Base-by-base conservation (phyloP, 805 yeast genomes). In the Grigorovia jiainica region DNA sequence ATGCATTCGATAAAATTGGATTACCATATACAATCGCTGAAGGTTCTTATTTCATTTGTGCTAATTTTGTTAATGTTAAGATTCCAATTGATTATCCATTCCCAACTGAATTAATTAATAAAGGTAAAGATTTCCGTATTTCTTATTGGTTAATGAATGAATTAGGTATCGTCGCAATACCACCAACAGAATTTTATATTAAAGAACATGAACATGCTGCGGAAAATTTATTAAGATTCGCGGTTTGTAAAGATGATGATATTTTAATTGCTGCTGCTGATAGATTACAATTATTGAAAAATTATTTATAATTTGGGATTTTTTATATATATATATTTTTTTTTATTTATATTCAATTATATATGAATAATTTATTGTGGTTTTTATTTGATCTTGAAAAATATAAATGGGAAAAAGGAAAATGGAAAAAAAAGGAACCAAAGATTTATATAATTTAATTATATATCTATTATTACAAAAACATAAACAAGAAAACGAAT, bases 61-160 rank as follows among this genome's bases (percentile, higher is more conserved):
- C 87, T 37, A 90, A 90, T 61, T 82, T 92, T 57, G 69, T 82
- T 50, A 85, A 82, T 55, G 79, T 92, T 42, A 73, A 82, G 53
- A 71, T 92, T 31, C 97, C 97, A 3, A 66, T 63, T 2, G 82
- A 76, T 52, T 85, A 80, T 53, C 70, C 59, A 35, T 82, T 72
- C 60, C 97, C 97, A 1, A 77, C 66, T 13, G 87, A 79, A 15
- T 72, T 92, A 46, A 57, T 66, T 40, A 62, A 61, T 29, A 76
- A 83, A 47, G 90, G 95, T 13, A 78, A 78, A 48, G 98, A 92
- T 66, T 92, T 87, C 71, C 78, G 77, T 58, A 71, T 81, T 48
- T 94, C 95, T 1, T 86, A 85, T 65, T 92, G 97, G 97, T 71
- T 92, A 45, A 87, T 87, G 55, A 80, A 78, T 58, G 95, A 87